These are phyloP conservation scores for Drechslerella dactyloides DNA, from an alignment of 2,329 filamentous ascomycete genomes.

Conservation along the genomic window DNA sequence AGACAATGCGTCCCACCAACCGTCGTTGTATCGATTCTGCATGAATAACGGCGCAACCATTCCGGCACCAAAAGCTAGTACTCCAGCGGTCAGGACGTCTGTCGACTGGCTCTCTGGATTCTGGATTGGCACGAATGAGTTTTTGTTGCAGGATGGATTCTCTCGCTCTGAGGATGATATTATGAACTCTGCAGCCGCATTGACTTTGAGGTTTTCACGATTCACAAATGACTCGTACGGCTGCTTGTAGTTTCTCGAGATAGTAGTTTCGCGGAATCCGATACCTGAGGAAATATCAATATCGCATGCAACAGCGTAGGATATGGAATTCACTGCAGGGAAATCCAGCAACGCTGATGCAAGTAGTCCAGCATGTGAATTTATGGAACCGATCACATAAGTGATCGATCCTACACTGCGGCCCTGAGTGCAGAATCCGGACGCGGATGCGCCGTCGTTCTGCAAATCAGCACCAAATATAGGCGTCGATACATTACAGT, in stretches of 20 bases:
- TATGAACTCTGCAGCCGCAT: conserved; percentile 33
- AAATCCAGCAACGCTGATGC: conserved; percentile 33
- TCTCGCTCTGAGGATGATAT: conserved; percentile 24
- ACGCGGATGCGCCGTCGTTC: conserved; percentile 36
- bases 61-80: conserved; percentile 43
- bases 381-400: conserved; percentile 40
- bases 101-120: conserved; percentile 36
- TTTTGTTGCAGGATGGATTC: conserved; percentile 14
- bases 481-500: conserved; percentile 43
- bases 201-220: conserved; percentile 29
- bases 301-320: conserved; percentile 44
- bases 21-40: conserved; percentile 43
- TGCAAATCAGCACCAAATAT: conserved; percentile 39
- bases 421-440: conserved; percentile 25
- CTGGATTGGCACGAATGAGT: conserved; percentile 32
- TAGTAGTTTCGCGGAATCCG: conserved; percentile 41
- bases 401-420: conserved; percentile 29
- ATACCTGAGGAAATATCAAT: conserved; percentile 31
- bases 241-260: conserved; percentile 42
- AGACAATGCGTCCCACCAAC: conserved; percentile 42
- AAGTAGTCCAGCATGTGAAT: conserved; percentile 31
- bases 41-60: conserved; percentile 29
- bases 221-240: conserved; percentile 35
- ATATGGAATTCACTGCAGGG: conserved; percentile 27
- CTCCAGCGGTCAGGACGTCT: conserved; percentile 24